Base-by-base conservation (phyloP, 768 basidiomycete species). In the Amanita rimosa region DNA sequence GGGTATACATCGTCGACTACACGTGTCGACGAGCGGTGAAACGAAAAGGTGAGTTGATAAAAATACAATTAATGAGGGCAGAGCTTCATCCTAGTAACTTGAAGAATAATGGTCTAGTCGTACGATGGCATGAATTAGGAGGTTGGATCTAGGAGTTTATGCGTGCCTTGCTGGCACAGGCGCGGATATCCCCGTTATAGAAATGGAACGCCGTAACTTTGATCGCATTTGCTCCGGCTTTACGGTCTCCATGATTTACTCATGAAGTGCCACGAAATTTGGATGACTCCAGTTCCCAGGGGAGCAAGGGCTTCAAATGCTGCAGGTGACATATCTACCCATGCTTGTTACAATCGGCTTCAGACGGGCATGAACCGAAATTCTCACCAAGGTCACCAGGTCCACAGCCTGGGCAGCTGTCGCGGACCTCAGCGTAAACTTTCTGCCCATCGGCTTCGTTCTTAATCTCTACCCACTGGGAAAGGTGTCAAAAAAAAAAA, bases 241-340 rank as follows among this genome's bases (percentile, higher is more conserved):
- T 52, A 76, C 10, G 73, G 73, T 3, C 54, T 54, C 69, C 68
- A 76, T 46, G 58, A 67, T 55, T 60, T 61, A 57, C 57, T 58
- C 76, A 75, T 72, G 67, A 78, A 83, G 54, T 78, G 58, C 85
- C 84, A 86, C 2, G 60, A 60, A 52, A 85, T 67, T n/a, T 57
- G 49, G 31, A 85, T 59, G 35, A 70, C 70, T 27, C 84, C 84
- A 8, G 62, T 58, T 50, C 54, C 59, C 39, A 82, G 73, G 4
- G 57, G 22, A 14, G 63, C 75, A 40, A 87, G 58, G 50, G 75
- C 53, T 57, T 75, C 3, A 63, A 87, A 87, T 29, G 83, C 58
- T 6, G 69, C 67, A 7, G 74, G 73, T 24, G 82, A 84, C 78
- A 86, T 73, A 60, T 87, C 84, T 87, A 59, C 10, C n/a, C 21